Conservation (phyloP, 2,329 filamentous ascomycete genomes). For the Aspergillus oerlinghausenensis region DNA sequence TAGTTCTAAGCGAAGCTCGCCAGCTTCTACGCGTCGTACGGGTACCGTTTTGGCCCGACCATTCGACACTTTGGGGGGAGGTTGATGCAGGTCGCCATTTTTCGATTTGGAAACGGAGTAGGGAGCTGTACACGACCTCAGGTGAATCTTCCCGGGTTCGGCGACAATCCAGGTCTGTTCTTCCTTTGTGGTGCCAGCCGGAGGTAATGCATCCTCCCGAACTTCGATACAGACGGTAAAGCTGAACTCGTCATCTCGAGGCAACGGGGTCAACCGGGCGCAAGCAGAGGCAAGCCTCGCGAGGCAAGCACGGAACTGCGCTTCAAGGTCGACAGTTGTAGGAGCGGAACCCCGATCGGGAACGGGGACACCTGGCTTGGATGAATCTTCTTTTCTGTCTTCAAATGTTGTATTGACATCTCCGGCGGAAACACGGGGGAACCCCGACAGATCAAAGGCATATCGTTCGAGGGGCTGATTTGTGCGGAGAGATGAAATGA, state of each 20-base stretch:
- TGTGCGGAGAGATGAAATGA: slow-evolving; percentile 50
- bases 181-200: slow-evolving; percentile 43
- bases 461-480: slow-evolving; percentile 55
- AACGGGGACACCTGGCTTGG: slow-evolving; percentile 25
- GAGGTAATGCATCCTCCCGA: slow-evolving; percentile 43
- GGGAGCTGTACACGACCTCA: slow-evolving; percentile 36
- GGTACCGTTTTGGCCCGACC: slow-evolving; percentile 56
- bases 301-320: slow-evolving; percentile 46
- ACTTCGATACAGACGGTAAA: slow-evolving; percentile 49
- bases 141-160: slow-evolving; percentile 44
- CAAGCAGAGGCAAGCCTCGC: slow-evolving; percentile 42
- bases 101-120: slow-evolving; percentile 36
- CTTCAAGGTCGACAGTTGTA: slow-evolving; percentile 41
- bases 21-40: slow-evolving; percentile 59
- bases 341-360: slow-evolving; percentile 25
- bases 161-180: slow-evolving; percentile 60
- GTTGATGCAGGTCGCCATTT: slow-evolving; percentile 33
- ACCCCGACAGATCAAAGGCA: slow-evolving; percentile 56
- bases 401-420: slow-evolving; percentile 52
- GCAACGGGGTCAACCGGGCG: slow-evolving; percentile 39
- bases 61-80: slow-evolving; percentile 30
- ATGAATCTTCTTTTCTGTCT: slow-evolving; percentile 32
- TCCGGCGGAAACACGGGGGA: slow-evolving; percentile 46
- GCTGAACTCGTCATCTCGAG: slow-evolving; percentile 44
- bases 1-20: slow-evolving; percentile 62